Evolutionary conservation across 331 rosid genomes (phyloP).

Genomic region (Spiraea crenata): DNA sequence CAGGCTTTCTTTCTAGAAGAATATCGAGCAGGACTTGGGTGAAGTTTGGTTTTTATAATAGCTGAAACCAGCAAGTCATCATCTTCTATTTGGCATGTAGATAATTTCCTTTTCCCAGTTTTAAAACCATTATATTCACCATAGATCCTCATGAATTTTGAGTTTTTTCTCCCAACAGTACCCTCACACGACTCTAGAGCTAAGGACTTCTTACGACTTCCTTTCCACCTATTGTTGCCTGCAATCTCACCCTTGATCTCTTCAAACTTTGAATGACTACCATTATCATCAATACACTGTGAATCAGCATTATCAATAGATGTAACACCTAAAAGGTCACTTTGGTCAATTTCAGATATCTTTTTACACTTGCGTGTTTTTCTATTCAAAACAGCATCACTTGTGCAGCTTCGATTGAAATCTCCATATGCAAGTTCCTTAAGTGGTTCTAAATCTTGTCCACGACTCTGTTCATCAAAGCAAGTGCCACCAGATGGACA

Average conservation of each 20-base stretch:
- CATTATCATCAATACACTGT: slow-evolving; percentile 36
- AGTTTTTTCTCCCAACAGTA: slow-evolving; percentile 41
- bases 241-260: slow-evolving; percentile 43
- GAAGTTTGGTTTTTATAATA: slow-evolving; percentile 61
- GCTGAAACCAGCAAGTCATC: slow-evolving; percentile 91
- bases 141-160: slow-evolving; percentile 29
- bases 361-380: slow-evolving; percentile 71
- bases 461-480: slow-evolving; percentile 38
- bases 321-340: slow-evolving; percentile 36
- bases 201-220: slow-evolving; percentile 30
- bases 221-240: slow-evolving; percentile 38
- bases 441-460: slow-evolving; percentile 31
- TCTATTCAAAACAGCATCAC: slow-evolving; percentile 48
- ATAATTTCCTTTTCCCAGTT: slow-evolving; percentile 45
- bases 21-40: slow-evolving; percentile 33
- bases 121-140: slow-evolving; percentile 30
- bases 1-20: slow-evolving; percentile 44
- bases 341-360: slow-evolving; percentile 72
- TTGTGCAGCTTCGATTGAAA: slow-evolving; percentile 23
- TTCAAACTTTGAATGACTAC: slow-evolving; percentile 30
- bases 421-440: slow-evolving; percentile 26
- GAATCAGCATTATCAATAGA: slow-evolving; percentile 39
- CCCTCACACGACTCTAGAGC: slow-evolving; percentile 36
- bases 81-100: slow-evolving; percentile 71
- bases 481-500: slow-evolving; percentile 33